Percentiles rank a stretch among this genome's conserved stretches.
Evolutionary conservation across 805 yeast genomes (phyloP).

Genomic region (Tetrapisispora arboricola): DNA sequence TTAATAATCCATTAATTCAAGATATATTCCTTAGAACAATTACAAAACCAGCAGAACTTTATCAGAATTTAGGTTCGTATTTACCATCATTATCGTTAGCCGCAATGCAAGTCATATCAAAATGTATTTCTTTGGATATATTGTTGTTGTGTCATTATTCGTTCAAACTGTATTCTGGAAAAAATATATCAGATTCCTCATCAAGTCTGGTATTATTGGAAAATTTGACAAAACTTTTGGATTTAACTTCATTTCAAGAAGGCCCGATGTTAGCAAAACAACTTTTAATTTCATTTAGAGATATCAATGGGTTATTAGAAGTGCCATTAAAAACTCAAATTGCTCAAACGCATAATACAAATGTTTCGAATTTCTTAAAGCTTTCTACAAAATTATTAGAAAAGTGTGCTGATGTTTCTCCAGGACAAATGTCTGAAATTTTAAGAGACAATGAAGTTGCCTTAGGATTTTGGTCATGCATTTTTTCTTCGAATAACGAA

Average conservation of each 20-base stretch:
- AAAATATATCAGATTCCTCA: slow-evolving; percentile 19
- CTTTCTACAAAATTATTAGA: slow-evolving; percentile 29
- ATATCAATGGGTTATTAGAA: slow-evolving; percentile 26
- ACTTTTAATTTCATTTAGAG: slow-evolving; percentile 22
- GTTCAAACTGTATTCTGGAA: slow-evolving; percentile 27
- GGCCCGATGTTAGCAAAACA: slow-evolving; percentile 26
- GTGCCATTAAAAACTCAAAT: slow-evolving; percentile 14
- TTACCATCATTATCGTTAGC: slow-evolving; percentile 27
- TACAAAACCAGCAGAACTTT: slow-evolving; percentile 23
- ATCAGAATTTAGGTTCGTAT: slow-evolving; percentile 22
- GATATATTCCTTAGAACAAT: slow-evolving; percentile 26
- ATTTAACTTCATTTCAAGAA: slow-evolving; percentile 22
- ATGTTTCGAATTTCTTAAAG: slow-evolving; percentile 22
- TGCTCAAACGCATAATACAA: slow-evolving; percentile 19
- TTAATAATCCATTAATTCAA: slow-evolving; percentile 30
- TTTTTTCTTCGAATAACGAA: slow-evolving; percentile 49
- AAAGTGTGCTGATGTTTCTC: slow-evolving; percentile 33
- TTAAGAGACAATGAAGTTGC: slow-evolving; percentile 36
- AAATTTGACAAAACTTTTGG: slow-evolving; percentile 17
- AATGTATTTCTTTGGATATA: slow-evolving; percentile 39
- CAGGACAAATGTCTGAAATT: slow-evolving; percentile 30
- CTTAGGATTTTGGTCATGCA: slow-evolving; percentile 63
- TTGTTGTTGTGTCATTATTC: slow-evolving; percentile 34
- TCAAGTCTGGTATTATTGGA: slow-evolving; percentile 28
- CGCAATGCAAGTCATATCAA: slow-evolving; percentile 31